These are phyloP conservation scores for Candida sp. DNA, from an alignment of 1,139 yeast species.

Conservation along the genomic window DNA sequence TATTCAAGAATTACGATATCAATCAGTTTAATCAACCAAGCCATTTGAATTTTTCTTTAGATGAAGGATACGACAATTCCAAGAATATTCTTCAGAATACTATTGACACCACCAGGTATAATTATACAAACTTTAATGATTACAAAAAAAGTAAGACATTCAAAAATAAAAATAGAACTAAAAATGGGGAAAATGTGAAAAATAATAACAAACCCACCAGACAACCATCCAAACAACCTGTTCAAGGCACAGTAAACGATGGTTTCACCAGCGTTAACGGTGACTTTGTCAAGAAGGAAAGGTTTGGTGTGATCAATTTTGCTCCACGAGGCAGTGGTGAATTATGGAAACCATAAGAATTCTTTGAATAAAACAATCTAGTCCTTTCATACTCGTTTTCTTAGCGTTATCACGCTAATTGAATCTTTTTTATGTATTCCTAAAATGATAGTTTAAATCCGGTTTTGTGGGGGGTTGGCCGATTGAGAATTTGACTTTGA, in stretches of 20 bases:
- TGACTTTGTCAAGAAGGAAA: constrained; percentile 32
- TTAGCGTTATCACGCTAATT: no score
- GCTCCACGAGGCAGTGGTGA: constrained; percentile 56
- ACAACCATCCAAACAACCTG: constrained; percentile 5
- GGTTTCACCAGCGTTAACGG: constrained; percentile 16
- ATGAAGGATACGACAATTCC: constrained; percentile 17
- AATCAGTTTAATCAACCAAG: constrained; percentile 27
- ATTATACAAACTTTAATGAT: constrained; percentile 14
- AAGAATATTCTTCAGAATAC: constrained; percentile 32
- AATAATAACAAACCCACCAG: constrained; percentile 1
- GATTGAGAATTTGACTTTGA: no score
- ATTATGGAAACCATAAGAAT: constrained; percentile 44
- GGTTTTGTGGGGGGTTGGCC: no score
- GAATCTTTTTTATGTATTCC: no score
- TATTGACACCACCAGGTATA: constrained; percentile 35
- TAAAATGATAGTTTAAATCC: no score
- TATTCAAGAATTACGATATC: constrained; percentile 36
- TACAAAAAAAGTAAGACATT: constrained; percentile 4
- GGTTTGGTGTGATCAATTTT: constrained; percentile 42
- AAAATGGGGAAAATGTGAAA: constrained; percentile 5
- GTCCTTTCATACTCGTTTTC: no score
- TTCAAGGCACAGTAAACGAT: constrained; percentile 16
- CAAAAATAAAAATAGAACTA: not conserved
- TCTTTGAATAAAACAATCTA: no score
- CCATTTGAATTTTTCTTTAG: constrained; percentile 21